Percentiles rank a stretch among this genome's conserved stretches.
phyloP scores from a whole-genome alignment of 2,329 filamentous ascomycete genomes.

The Septoria petroselini region DNA sequence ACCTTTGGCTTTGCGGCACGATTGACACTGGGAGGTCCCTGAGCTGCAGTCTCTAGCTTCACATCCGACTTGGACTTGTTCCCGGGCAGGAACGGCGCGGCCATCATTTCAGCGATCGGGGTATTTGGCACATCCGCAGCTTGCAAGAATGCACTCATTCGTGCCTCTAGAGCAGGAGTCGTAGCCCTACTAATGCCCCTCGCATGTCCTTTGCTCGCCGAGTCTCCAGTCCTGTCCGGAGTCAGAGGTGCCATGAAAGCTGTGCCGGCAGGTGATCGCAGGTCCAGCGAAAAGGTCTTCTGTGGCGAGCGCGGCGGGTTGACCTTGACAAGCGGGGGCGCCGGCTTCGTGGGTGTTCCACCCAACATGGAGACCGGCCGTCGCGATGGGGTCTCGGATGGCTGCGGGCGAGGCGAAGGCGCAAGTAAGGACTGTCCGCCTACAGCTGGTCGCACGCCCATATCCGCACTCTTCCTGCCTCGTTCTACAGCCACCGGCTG shows the following conservation, averaged over 20 bases:
- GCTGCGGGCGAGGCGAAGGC: conserved; percentile 14
- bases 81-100: conserved; percentile 4
- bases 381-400: conserved; percentile 37
- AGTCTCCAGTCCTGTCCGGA: conserved; percentile 28
- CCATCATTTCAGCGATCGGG: conserved; percentile 2
- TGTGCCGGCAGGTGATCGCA: conserved; percentile 14
- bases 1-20: conserved; percentile 75
- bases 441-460: conserved; percentile 9
- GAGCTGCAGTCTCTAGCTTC: conserved; percentile 36
- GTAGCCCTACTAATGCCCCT: conserved; percentile 41
- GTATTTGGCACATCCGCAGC: conserved; percentile 22
- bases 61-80: conserved; percentile 7
- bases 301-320: conserved; percentile 67
- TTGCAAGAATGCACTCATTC: conserved; percentile 38
- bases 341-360: conserved; percentile 46
- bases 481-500: conserved; percentile 12
- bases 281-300: conserved; percentile 23
- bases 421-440: conserved; percentile 7
- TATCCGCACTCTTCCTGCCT: conserved; percentile 10
- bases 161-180: conserved; percentile 44
- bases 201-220: conserved; percentile 35
- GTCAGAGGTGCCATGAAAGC: conserved; percentile 25
- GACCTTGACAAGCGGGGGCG: conserved; percentile 64
- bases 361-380: conserved; percentile 51
- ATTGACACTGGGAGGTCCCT: conserved; percentile 70